Base-by-base conservation (phyloP, 768 basidiomycete species). In the Termitomyces sp. region DNA sequence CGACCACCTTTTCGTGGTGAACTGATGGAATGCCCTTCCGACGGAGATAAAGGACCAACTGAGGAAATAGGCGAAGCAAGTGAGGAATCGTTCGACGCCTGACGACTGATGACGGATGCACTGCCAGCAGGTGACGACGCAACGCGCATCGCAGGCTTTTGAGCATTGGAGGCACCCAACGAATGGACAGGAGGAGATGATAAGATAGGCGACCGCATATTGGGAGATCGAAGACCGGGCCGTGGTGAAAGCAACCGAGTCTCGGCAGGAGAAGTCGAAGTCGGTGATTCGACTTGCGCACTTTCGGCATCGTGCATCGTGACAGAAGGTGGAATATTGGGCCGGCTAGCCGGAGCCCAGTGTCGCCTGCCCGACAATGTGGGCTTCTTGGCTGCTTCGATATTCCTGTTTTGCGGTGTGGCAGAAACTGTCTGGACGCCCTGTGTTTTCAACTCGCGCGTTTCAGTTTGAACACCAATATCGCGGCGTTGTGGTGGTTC, bases 391-490 rank as follows among this genome's bases (percentile, higher is more conserved):
- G 60, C 63, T 43, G 41, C 50, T 14, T 54, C 58, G 55, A 55
- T 54, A 28, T 33, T 58, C 50, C 61, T 52, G 12, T 33, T 36
- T 33, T 58, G 47, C 26, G 64, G 57, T 63, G 67, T 30, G 64
- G 61, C 48, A 14, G 70, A 43, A 50, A 75, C 71, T 52, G 82
- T 85, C 77, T 92, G 91, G 58, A 89, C 78, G 47, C 77, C 79
- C 68, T 83, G 78, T 64, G 76, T 78, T 55, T 77, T 76, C 64
- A 77, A 80, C 66, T 85, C 82, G 53, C 76, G 77, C 43, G 75
- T 70, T 60, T 78, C 72, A 54, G 91, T 92, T 74, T 94, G 92
- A 59, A 91, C 82, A 60, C 87, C 90, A 62, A 83, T 76, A 41
- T 82, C 79, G 55, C 78, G 81, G 65, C 93, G 91, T 67, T 78